A percentile compares a stretch with the other conserved stretches of the same genome.
These are phyloP conservation scores for Neonectria punicea DNA, from an alignment of 2,329 filamentous ascomycete species.

Conservation along the genomic window DNA sequence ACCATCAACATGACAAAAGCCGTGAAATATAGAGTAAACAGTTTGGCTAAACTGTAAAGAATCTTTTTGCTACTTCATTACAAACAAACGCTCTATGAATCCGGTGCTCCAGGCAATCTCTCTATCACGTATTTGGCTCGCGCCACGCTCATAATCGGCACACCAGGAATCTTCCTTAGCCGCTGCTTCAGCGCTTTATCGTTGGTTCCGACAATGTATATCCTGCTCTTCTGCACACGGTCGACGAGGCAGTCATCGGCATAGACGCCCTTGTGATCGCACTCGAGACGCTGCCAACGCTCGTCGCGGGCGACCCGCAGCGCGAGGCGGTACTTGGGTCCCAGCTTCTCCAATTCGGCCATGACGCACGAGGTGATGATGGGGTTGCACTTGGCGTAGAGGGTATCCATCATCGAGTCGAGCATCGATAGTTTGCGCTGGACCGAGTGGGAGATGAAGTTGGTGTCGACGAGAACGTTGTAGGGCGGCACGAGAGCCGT, in stretches of 20 bases:
- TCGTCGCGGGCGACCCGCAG: constrained; percentile 89
- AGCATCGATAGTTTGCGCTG: constrained; percentile 90
- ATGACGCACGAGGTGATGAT: constrained; percentile 84
- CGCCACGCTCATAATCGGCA: constrained; percentile 82
- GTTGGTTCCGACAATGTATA: constrained; percentile 83
- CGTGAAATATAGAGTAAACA: background rate
- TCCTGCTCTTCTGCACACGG: constrained; percentile 76
- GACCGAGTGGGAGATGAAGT: constrained; percentile 91
- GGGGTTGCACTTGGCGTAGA: constrained; percentile 91
- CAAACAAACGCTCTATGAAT: constrained; percentile 50
- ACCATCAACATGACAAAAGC: background rate
- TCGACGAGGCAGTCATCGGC: constrained; percentile 87
- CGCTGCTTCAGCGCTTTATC: constrained; percentile 85
- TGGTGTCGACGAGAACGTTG: constrained; percentile 74
- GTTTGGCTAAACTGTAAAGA: background rate
- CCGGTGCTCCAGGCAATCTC: constrained; percentile 84
- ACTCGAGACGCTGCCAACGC: constrained; percentile 85
- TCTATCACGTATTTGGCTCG: constrained; percentile 96
- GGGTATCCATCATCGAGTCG: constrained; percentile 90
- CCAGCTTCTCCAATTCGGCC: constrained; percentile 89
- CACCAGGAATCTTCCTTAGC: constrained; percentile 76
- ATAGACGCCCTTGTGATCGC: constrained; percentile 87
- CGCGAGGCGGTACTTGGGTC: constrained; percentile 87
- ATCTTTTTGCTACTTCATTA: constrained; percentile 19
- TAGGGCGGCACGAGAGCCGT: constrained; percentile 87